Evolutionary conservation across 2,329 filamentous ascomycete genomes (phyloP), one percentile per base, ranked within the genome.

Genomic region (Aspergillus ustus): DNA sequence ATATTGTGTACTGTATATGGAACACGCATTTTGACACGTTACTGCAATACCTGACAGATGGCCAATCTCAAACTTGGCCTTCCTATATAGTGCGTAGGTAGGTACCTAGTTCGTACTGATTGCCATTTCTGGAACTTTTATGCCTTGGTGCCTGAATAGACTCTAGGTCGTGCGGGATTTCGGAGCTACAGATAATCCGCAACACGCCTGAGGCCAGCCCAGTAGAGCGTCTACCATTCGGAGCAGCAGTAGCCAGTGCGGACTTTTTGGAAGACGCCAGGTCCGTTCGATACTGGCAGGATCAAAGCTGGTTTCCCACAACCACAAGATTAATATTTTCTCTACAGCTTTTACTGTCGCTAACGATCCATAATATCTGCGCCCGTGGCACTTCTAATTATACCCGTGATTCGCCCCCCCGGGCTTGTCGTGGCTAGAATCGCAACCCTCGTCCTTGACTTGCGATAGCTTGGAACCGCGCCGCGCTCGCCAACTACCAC

Each of bases 251-350:
- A 37, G 34, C 34, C 60, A 62, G 64, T 62, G 64, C 63, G 66
- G 65, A 66, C 66, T 67, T 68, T 61, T 69, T 69, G 63, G 51
- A 44, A 60, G 64, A 67, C 59, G 61, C 51, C 60, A 64, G 60
- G 62, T 60, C 64, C 61, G 61, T 67, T 68, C 64, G 64, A 69
- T 68, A n/a, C n/a, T n/a, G 63, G 63, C 59, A 67, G 62, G 62
- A 63, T 65, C 63, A 67, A 40, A 63, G 61, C 65, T 66, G 63
- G 57, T 46, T 61, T 63, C 56, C 62, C 61, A 53, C 64, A 57
- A 61, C 59, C 57, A 62, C 63, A 61, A 57, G 64, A 69, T 69
- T 69, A 63, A 56, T 43, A 29, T 45, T 57, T 52, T 13, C 7
- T 13, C 25, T 54, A 20, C 4, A 56, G 20, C 34, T 59, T 46